Conservation (phyloP, 208 protist species). For the Phytomonas francai region DNA sequence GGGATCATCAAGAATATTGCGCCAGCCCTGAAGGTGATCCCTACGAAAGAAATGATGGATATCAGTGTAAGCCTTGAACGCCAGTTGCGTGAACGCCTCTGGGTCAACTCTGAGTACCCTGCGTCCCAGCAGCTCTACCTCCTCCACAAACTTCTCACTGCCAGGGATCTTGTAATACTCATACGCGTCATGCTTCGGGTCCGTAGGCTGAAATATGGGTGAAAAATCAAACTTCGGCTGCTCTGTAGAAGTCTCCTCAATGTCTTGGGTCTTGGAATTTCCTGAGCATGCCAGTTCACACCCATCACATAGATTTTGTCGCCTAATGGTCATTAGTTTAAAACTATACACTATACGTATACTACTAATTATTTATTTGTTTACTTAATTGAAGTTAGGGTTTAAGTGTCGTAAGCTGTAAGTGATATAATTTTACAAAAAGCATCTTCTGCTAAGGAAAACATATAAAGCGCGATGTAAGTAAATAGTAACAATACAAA, state of each 20-base stretch:
- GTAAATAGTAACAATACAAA: constrained; percentile 1
- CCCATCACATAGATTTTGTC: constrained; percentile 38
- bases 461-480: neutral
- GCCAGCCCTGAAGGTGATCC: constrained; percentile 92
- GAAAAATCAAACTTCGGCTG: constrained; percentile 66
- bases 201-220: constrained; percentile 77
- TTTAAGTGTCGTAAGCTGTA: neutral
- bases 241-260: constrained; percentile 52
- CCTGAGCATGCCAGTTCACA: constrained; percentile 60
- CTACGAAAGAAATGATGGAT: constrained; percentile 94
- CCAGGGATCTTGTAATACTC: constrained; percentile 80
- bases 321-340: constrained; percentile 1
- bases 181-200: constrained; percentile 71
- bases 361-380: constrained; percentile 9
- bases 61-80: constrained; percentile 86
- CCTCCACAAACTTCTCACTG: constrained; percentile 74
- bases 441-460: neutral
- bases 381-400: constrained; percentile 1
- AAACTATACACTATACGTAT: neutral
- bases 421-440: neutral
- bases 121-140: constrained; percentile 57
- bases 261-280: constrained; percentile 34
- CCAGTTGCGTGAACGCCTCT: constrained; percentile 84
- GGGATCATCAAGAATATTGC: constrained; percentile 92
- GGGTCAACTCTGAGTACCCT: constrained; percentile 87